Evolutionary conservation across 169 alveolate genomes (phyloP).

Genomic region (Eimeria praecox): DNA sequence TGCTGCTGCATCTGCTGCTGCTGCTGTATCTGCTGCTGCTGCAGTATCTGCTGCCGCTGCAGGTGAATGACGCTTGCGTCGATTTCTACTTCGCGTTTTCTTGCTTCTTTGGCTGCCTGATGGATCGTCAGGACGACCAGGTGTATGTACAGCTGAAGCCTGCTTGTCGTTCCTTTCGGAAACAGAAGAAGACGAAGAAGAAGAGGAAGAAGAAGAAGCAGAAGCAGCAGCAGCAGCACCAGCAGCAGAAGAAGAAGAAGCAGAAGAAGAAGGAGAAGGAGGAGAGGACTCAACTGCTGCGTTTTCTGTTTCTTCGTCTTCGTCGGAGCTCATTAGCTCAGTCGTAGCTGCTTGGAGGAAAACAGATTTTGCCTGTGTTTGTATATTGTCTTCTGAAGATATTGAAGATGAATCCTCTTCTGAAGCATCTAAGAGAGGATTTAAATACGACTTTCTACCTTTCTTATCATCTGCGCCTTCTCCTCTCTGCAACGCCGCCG

Average conservation of each 20-base stretch:
- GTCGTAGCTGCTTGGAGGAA: constrained; percentile 13
- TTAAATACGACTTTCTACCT: background rate
- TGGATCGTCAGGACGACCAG: background rate
- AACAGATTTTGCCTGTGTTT: background rate
- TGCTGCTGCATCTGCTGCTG: background rate
- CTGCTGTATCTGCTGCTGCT: background rate
- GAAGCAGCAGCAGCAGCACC: no score
- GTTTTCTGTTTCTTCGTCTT: background rate
- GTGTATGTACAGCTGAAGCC: constrained; percentile 11
- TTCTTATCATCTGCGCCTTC: background rate
- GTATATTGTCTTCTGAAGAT: background rate
- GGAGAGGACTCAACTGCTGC: no score
- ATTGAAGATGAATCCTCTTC: no score
- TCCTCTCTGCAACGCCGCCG: background rate
- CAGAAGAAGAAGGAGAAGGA: no score
- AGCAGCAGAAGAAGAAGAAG: no score
- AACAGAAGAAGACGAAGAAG: no score
- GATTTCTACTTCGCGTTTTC: background rate
- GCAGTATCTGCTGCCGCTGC: background rate
- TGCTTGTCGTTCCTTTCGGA: background rate
- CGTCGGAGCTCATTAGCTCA: background rate
- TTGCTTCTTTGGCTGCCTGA: background rate
- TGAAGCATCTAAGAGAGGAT: background rate
- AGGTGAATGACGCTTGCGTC: background rate
- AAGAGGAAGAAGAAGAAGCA: no score